Evolutionary conservation across 176 grass and related monocot genomes (phyloP).

Genomic region (Ensete glaucum): DNA sequence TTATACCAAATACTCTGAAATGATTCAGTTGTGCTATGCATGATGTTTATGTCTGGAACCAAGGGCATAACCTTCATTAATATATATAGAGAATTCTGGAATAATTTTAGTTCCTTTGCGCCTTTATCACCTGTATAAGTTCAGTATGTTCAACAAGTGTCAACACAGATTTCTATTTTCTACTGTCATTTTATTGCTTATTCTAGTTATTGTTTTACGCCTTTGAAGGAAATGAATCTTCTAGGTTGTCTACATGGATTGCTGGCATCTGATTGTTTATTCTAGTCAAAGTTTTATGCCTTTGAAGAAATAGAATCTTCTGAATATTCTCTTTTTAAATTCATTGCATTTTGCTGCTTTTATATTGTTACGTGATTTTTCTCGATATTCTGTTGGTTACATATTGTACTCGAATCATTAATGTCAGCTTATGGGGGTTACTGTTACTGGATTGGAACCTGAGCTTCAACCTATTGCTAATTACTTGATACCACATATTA

Average conservation of each 20-base stretch:
- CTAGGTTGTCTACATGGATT: not conserved
- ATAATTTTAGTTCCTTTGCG: slow-evolving; percentile 9
- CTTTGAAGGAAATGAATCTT: not conserved
- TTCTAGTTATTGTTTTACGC: not conserved
- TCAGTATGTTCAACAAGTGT: no score
- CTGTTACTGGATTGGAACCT: slow-evolving; percentile 82
- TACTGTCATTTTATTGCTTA: not conserved
- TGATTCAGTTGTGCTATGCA: no score
- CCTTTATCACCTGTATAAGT: not conserved
- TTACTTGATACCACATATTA: slow-evolving; percentile 70
- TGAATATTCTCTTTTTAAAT: not conserved
- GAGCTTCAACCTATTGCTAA: slow-evolving; percentile 75
- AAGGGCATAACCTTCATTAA: no score
- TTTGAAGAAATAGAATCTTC: not conserved
- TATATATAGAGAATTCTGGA: not conserved
- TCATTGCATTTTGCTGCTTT: not conserved
- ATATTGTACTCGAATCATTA: slow-evolving; percentile 8
- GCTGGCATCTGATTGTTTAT: not conserved
- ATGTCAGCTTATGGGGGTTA: slow-evolving; percentile 62
- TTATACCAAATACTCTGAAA: no score
- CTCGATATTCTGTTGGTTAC: not conserved
- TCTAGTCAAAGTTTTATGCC: not conserved
- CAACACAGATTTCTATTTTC: not conserved
- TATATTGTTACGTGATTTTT: not conserved
- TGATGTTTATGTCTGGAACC: no score